Base-by-base conservation (phyloP, 352 stramenopile species). In the Pythium myriotylum region DNA sequence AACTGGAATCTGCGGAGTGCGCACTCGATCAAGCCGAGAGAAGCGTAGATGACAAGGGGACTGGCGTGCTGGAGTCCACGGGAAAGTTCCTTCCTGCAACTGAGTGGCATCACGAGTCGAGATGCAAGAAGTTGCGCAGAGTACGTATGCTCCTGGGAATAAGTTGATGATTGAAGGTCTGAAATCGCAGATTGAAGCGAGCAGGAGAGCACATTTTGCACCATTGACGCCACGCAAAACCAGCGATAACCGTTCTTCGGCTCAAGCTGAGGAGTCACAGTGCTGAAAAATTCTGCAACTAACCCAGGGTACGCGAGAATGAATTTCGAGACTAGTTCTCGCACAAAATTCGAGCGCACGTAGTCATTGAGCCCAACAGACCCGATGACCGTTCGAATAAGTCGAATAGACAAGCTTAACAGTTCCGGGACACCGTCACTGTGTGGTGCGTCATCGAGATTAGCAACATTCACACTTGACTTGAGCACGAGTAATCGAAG, bases 11-110 rank as follows among this genome's bases (percentile, higher is more conserved):
- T 81, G 22, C 68, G 70, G 23, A 95, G 56, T 1, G 72, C 76
- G 2, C 73, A 72, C 24, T 92, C 74, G 37, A 94, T 78, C 19
- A 96, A 46, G 0, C 84, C 82, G 12, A 96, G 70, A 6, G 73
- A 71, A 42, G 74, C 81, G 67, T 92, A 93, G 8, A 96, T 78
- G 16, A 96, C 73, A 19, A 96, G 62, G 27, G 80, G 72, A 58
- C 86, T 91, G 29, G 52, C 59, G 61, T 94, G 82, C 65, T 96
- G 87, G 19, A 96, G 79, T 39, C 84, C 73, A 24, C 86, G 85
- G 8, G 85, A 91, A 1, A 96, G 75, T 52, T 92, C 87, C 57
- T 94, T 96, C 19, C 77, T 79, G 32, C 79, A 87, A 27, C 68
- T 91, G 27, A 86, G 62, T 13, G 87, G 87, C 26, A 87, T 61